These are phyloP conservation scores for Annona squamosa DNA, from an alignment of 164 flowering plant species.

Conservation along the genomic window DNA sequence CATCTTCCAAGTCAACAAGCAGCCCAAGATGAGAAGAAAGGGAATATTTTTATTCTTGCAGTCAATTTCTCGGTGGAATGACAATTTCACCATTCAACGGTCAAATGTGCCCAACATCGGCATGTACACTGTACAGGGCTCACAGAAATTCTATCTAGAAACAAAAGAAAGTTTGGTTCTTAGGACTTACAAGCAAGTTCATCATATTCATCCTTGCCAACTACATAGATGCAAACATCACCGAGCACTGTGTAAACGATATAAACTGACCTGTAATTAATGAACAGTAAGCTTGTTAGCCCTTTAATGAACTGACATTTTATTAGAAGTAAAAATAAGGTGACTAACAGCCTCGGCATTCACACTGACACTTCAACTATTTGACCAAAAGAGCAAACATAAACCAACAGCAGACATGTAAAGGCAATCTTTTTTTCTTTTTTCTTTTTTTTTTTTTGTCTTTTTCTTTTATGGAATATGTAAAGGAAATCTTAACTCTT, in stretches of 20 bases:
- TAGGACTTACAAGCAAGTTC: constrained; percentile 90
- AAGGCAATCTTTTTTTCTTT: too few relatives aligned
- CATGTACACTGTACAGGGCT: background rate
- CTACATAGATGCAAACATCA: constrained; percentile 80
- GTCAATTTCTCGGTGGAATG: too few relatives aligned
- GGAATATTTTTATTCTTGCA: background rate
- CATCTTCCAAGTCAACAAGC: background rate
- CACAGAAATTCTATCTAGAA: background rate
- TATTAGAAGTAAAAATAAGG: too few relatives aligned
- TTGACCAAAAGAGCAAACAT: too few relatives aligned
- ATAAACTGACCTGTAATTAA: constrained; percentile 72
- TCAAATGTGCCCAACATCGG: background rate
- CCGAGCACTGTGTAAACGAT: constrained; percentile 94
- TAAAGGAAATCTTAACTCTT: too few relatives aligned
- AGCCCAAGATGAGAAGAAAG: background rate
- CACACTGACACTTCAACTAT: too few relatives aligned
- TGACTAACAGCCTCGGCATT: too few relatives aligned
- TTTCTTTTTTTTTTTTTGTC: too few relatives aligned
- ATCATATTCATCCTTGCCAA: constrained; percentile 97
- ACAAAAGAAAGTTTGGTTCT: background rate
- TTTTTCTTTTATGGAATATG: too few relatives aligned
- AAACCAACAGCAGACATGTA: too few relatives aligned
- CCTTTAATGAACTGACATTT: background rate
- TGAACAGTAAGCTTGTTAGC: background rate
- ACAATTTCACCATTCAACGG: background rate